phyloP scores from a whole-genome alignment of 2,329 filamentous ascomycete species.

The Fusarium subtropicale region DNA sequence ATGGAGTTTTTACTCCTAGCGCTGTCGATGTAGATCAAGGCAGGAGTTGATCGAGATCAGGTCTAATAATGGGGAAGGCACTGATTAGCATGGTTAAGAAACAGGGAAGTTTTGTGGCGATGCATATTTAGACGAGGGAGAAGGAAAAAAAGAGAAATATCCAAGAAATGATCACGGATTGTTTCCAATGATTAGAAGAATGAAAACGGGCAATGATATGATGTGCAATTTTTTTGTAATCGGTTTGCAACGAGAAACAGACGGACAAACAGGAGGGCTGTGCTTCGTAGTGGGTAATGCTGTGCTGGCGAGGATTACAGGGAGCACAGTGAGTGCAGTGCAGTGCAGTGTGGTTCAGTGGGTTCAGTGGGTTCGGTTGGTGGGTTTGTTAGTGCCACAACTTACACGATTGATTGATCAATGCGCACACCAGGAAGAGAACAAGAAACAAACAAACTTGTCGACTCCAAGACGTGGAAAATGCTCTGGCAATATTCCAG shows the following conservation, averaged over 20 bases:
- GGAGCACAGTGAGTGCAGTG: conserved; percentile 11
- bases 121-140: conserved; percentile 15
- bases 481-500: conserved; percentile 56
- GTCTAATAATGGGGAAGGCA: conserved; percentile 40
- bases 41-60: conserved; percentile 34
- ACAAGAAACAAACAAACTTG: conserved; percentile 35
- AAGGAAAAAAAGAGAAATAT: background rate
- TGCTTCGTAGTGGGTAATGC: background rate
- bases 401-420: conserved; percentile 40
- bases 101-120: conserved; percentile 28
- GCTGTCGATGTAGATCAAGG: conserved; percentile 35
- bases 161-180: conserved; percentile 3
- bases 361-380: conserved; percentile 3
- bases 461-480: conserved; percentile 31
- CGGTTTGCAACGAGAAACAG: conserved; percentile 4
- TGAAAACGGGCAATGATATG: background rate
- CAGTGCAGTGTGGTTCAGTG: conserved; percentile 7
- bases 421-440: conserved; percentile 22
- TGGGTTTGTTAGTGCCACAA: conserved; percentile 11
- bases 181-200: background rate
- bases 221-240: conserved; percentile 7
- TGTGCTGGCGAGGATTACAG: conserved; percentile 15
- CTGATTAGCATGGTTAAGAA: conserved; percentile 41
- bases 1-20: conserved; percentile 30
- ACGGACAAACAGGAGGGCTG: background rate